phyloP scores from a whole-genome alignment of 441 rosid genomes.

The Pelargonium cotyledonis region DNA sequence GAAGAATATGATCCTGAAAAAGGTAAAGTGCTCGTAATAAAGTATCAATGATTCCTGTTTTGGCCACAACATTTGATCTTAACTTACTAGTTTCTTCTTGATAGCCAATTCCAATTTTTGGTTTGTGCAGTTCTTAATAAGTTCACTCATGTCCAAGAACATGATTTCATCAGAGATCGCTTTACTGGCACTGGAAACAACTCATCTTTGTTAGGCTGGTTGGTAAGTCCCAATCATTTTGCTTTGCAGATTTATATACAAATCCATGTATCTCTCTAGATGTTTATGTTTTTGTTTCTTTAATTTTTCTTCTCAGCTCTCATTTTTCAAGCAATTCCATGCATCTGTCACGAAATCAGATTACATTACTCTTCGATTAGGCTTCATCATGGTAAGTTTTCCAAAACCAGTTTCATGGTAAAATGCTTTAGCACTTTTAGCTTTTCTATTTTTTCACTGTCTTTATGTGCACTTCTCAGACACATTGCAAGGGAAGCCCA shows the following conservation, averaged over 20 bases:
- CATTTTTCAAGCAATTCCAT: constrained; percentile 81
- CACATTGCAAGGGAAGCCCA: constrained; percentile 66
- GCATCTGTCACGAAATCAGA: constrained; percentile 70
- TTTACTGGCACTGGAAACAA: constrained; percentile 55
- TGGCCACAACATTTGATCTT: background rate
- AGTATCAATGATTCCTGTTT: background rate
- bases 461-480: constrained; percentile 30
- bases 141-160: constrained; percentile 46
- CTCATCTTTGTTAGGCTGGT: constrained; percentile 44
- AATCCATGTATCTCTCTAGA: too few relatives aligned
- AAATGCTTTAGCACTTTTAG: background rate
- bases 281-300: background rate
- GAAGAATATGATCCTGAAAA: constrained; percentile 28
- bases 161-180: constrained; percentile 51
- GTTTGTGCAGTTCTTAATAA: constrained; percentile 45
- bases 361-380: constrained; percentile 66
- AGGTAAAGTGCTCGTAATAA: constrained; percentile 20
- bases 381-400: constrained; percentile 60
- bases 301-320: constrained; percentile 40
- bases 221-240: constrained; percentile 32
- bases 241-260: too few relatives aligned
- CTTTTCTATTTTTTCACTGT: background rate
- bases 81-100: too few relatives aligned
- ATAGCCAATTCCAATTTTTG: background rate
- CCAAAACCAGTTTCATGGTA: background rate